Percentiles rank a stretch among this genome's conserved stretches.
These are phyloP conservation scores for Paramarasmius palmivorus DNA, from an alignment of 1,284 basidiomycete species.

Conservation along the genomic window DNA sequence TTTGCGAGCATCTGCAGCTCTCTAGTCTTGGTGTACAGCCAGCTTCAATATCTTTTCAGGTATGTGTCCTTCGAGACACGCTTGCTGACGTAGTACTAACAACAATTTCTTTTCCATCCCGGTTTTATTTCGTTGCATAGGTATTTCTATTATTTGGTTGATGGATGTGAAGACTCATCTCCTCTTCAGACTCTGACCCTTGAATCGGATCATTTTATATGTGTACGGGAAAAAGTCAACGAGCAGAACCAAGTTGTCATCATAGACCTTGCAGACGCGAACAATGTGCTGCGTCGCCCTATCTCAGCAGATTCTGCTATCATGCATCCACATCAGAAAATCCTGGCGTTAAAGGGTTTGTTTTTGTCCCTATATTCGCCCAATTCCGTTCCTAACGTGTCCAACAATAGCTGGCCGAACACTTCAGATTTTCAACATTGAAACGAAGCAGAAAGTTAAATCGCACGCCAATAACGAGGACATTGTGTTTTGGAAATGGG, in stretches of 20 bases:
- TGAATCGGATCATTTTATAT: constrained; percentile 97
- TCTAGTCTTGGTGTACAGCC: constrained; percentile 96
- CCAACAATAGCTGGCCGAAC: constrained; percentile 77
- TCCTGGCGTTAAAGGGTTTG: constrained; percentile 92
- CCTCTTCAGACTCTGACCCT: constrained; percentile 77
- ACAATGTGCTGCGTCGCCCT: constrained; percentile 94
- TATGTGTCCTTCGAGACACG: constrained; percentile 34
- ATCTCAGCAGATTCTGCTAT: constrained; percentile 98
- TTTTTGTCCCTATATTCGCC: constrained; percentile 15
- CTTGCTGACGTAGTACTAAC: constrained; percentile 6
- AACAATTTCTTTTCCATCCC: not conserved
- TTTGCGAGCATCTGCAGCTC: constrained; percentile 89
- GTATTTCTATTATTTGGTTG: constrained; percentile 21
- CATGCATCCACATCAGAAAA: constrained; percentile 98
- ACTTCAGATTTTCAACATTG: constrained; percentile 98
- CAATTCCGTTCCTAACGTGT: constrained; percentile 13
- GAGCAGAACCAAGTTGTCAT: constrained; percentile 97
- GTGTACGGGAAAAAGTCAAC: constrained; percentile 85
- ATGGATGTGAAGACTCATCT: constrained; percentile 2
- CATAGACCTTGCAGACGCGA: constrained; percentile 93
- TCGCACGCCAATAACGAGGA: constrained; percentile 95
- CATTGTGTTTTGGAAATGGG: constrained; percentile 99
- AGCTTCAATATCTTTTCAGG: constrained; percentile 96
- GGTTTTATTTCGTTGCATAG: not conserved
- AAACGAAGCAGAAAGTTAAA: constrained; percentile 96